Evolutionary conservation across 331 rosid genomes (phyloP).

Genomic region (Prunus yedoensis): DNA sequence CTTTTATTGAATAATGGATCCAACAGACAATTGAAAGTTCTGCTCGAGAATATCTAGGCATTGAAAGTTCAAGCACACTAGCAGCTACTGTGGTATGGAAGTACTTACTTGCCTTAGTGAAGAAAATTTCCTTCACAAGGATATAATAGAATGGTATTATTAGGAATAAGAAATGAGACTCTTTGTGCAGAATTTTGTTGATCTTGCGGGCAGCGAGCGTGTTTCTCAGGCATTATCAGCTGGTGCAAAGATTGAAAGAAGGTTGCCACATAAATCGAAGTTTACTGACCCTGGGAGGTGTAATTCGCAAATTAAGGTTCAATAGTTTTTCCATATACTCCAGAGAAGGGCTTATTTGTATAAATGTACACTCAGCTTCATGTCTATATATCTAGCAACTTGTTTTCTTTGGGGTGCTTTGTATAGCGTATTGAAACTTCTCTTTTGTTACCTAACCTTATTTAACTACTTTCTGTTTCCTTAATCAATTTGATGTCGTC

Average conservation of each 20-base stretch:
- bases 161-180: slow-evolving; percentile 15
- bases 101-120: not conserved
- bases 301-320: slow-evolving; percentile 80
- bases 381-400: not conserved
- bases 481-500: slow-evolving; percentile 18
- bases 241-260: slow-evolving; percentile 80
- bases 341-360: not conserved
- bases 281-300: slow-evolving; percentile 79
- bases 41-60: slow-evolving; percentile 40
- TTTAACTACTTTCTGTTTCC: not conserved
- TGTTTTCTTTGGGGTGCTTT: not conserved
- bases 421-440: not conserved
- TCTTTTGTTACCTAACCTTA: not conserved
- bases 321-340: not conserved
- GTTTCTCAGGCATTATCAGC: slow-evolving; percentile 75
- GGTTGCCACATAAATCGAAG: slow-evolving; percentile 92
- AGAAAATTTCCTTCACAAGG: not conserved
- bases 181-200: slow-evolving; percentile 72
- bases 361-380: not conserved
- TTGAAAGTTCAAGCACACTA: slow-evolving; percentile 48
- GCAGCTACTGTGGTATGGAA: slow-evolving; percentile 76
- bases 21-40: slow-evolving; percentile 80
- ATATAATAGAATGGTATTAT: not conserved
- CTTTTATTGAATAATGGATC: slow-evolving; percentile 9
- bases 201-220: slow-evolving; percentile 90